Evolutionary conservation across 169 alveolate species (phyloP).

Genomic region (Theileria parva): DNA sequence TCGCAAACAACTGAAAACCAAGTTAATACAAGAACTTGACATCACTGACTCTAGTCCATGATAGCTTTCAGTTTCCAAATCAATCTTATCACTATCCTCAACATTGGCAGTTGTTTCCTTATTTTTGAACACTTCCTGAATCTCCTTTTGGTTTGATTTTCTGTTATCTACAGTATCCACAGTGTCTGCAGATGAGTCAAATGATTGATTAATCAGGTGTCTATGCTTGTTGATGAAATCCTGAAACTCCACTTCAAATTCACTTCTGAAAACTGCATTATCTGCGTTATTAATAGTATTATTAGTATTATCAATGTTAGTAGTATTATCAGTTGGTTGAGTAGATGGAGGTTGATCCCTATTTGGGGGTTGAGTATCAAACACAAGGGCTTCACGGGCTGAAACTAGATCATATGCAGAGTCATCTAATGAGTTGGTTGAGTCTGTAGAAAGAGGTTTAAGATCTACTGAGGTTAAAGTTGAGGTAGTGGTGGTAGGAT

Average conservation of each 20-base stretch:
- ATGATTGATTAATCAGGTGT: no score
- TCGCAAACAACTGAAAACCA: constrained; percentile 9
- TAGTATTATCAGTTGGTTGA: background rate
- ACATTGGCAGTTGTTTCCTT: background rate
- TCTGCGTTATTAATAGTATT: no score
- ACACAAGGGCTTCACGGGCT: no score
- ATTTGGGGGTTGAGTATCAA: background rate
- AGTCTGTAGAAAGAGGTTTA: constrained; percentile 2
- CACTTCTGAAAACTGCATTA: no score
- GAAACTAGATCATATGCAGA: no score
- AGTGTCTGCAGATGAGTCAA: no score
- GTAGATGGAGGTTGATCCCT: background rate
- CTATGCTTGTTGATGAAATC: no score
- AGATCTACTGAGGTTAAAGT: background rate
- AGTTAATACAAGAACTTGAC: constrained; percentile 11
- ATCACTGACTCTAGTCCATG: constrained; percentile 7
- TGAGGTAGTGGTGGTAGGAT: background rate
- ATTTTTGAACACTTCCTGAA: background rate
- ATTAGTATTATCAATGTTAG: no score
- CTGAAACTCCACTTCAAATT: no score
- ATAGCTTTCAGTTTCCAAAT: constrained; percentile 5
- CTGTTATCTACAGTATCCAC: no score
- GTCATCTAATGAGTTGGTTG: background rate
- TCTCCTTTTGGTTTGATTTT: no score
- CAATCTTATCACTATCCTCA: background rate